phyloP scores from a whole-genome alignment of 352 stramenopile genomes.

The Globisporangium uncinulatum region DNA sequence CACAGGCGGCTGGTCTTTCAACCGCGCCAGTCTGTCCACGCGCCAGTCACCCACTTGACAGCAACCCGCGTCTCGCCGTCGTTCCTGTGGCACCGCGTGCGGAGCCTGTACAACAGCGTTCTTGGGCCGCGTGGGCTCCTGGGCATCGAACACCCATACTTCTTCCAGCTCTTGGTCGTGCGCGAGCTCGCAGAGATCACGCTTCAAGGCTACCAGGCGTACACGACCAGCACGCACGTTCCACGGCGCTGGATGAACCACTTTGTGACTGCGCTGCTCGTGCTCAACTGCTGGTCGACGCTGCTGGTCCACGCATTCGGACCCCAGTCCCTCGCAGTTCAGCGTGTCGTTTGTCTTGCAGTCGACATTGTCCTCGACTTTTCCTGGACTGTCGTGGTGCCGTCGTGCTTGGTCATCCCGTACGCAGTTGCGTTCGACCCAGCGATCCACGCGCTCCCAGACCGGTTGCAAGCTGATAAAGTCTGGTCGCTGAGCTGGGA shows the following conservation, averaged over 20 bases:
- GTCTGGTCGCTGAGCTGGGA: slow-evolving; percentile 6
- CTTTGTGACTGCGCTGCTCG: slow-evolving; percentile 17
- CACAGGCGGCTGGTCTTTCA: slow-evolving; percentile 1
- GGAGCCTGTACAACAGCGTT: neutral
- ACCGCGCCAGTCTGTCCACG: neutral
- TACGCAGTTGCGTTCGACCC: slow-evolving; percentile 12
- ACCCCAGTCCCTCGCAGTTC: slow-evolving; percentile 12
- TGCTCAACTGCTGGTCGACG: slow-evolving; percentile 18
- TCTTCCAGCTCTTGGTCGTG: slow-evolving; percentile 14
- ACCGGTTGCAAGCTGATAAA: neutral
- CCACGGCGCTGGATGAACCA: slow-evolving; percentile 29
- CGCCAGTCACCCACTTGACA: neutral
- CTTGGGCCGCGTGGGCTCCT: slow-evolving; percentile 5
- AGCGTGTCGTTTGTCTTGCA: slow-evolving; percentile 19
- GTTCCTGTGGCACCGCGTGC: neutral
- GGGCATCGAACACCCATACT: slow-evolving; percentile 10
- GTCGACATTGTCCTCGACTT: slow-evolving; percentile 24
- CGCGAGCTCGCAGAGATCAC: slow-evolving; percentile 21
- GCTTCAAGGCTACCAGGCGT: slow-evolving; percentile 24
- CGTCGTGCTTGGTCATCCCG: slow-evolving; percentile 18
- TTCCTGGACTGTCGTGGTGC: slow-evolving; percentile 22
- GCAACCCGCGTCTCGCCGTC: neutral
- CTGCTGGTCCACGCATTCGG: slow-evolving; percentile 14
- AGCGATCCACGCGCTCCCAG: neutral
- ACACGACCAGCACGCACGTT: slow-evolving; percentile 19